Percentiles rank a stretch among this genome's conserved stretches.
Conservation (phyloP, 1,284 basidiomycete genomes). For the Neolentinus lepideus region DNA sequence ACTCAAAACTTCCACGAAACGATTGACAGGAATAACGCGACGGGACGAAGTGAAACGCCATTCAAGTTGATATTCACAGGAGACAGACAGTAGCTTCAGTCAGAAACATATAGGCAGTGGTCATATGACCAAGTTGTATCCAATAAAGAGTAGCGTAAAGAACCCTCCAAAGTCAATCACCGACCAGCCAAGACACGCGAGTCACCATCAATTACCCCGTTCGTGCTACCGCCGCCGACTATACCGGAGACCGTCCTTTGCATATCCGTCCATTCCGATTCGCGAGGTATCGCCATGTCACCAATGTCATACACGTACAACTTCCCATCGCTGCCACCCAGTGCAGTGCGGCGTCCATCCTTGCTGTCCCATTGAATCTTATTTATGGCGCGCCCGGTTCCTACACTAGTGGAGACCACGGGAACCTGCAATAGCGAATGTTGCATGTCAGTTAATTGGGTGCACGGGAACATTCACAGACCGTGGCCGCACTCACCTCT, state of each 20-base stretch:
- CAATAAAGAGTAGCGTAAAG: not conserved
- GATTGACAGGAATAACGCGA: not conserved
- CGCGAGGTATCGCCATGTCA: slow-evolving; percentile 79
- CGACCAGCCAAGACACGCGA: slow-evolving; percentile 38
- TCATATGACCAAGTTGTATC: not conserved
- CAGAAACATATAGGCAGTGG: not conserved
- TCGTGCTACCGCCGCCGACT: slow-evolving; percentile 45
- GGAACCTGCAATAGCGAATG: slow-evolving; percentile 52
- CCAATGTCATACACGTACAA: slow-evolving; percentile 93
- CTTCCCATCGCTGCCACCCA: slow-evolving; percentile 89
- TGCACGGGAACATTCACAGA: not conserved
- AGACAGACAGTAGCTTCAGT: not conserved
- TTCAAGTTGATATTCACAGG: not conserved
- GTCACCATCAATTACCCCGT: slow-evolving; percentile 42
- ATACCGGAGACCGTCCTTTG: slow-evolving; percentile 74
- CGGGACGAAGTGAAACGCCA: not conserved
- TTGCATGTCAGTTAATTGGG: not conserved
- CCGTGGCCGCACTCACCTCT: slow-evolving; percentile 58
- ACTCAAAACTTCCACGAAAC: not conserved
- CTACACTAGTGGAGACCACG: slow-evolving; percentile 66
- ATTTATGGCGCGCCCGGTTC: slow-evolving; percentile 80
- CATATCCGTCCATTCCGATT: slow-evolving; percentile 86
- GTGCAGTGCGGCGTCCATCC: slow-evolving; percentile 76
- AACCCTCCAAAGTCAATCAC: not conserved
- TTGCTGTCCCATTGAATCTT: slow-evolving; percentile 92